Evolutionary conservation across 2,329 filamentous ascomycete species (phyloP).

Genomic region (Penicillium sp.): DNA sequence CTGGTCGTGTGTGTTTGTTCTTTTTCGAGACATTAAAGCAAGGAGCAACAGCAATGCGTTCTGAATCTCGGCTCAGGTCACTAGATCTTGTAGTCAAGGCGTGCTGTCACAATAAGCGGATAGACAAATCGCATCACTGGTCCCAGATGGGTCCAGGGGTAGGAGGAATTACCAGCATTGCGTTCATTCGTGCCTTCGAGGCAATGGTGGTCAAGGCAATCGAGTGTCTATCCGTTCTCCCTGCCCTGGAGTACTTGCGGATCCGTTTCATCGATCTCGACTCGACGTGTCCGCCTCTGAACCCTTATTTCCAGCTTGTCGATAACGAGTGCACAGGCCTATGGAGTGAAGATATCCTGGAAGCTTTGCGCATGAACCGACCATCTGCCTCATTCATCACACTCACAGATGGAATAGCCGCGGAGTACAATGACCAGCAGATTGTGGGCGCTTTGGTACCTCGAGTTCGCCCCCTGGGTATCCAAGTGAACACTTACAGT

Average conservation of each 20-base stretch:
- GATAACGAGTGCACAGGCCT: conserved; percentile 64
- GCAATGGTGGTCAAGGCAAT: conserved; percentile 63
- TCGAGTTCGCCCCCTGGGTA: neutral
- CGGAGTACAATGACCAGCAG: neutral
- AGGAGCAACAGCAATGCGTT: conserved; percentile 34
- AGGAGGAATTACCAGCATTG: conserved; percentile 68
- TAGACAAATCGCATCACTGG: neutral
- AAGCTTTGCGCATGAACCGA: conserved; percentile 57
- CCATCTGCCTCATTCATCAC: conserved; percentile 60
- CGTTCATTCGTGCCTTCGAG: conserved; percentile 71
- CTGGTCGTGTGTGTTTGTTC: conserved; percentile 66
- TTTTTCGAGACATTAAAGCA: conserved; percentile 62
- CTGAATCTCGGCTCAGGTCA: conserved; percentile 52
- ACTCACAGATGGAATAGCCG: conserved; percentile 58
- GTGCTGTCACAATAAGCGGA: conserved; percentile 57
- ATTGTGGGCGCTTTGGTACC: neutral
- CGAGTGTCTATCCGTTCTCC: conserved; percentile 57
- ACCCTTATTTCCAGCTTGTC: conserved; percentile 67
- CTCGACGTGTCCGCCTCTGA: conserved; percentile 66
- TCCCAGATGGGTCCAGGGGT: neutral
- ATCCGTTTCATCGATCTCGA: conserved; percentile 76
- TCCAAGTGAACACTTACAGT: neutral
- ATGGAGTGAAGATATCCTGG: conserved; percentile 67
- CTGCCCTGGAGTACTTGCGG: conserved; percentile 60
- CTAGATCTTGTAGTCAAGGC: conserved; percentile 73